These are phyloP conservation scores for Fraxinus latifolia DNA, from an alignment of 305 asterid genomes.

Conservation along the genomic window DNA sequence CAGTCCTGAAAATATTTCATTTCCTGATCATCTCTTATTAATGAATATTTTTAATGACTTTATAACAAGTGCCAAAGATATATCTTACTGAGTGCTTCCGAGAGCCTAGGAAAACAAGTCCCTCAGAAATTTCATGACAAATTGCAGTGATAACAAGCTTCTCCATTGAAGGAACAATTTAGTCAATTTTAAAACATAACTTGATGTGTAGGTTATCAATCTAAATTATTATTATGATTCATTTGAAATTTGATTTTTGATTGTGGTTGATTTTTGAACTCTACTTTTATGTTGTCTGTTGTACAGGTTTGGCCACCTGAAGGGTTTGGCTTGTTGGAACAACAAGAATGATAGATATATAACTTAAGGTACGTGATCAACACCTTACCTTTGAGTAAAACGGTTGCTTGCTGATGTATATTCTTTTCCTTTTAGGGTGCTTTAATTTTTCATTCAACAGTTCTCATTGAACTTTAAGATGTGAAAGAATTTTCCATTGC, in stretches of 20 bases:
- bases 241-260: background rate
- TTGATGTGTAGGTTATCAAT: background rate
- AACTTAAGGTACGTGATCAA: constrained; percentile 21
- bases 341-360: constrained; percentile 18
- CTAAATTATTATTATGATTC: background rate
- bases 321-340: constrained; percentile 64
- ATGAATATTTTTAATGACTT: background rate
- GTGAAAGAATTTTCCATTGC: background rate
- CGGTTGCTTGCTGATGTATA: background rate
- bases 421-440: background rate
- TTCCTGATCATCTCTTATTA: background rate
- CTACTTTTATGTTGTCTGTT: constrained; percentile 5
- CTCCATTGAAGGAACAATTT: background rate
- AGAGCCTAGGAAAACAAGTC: background rate
- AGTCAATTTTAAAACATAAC: background rate
- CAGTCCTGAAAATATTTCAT: background rate
- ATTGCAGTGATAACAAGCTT: background rate
- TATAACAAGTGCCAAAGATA: background rate
- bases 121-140: background rate
- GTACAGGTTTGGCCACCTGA: constrained; percentile 85
- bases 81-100: background rate
- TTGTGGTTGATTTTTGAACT: constrained; percentile 2
- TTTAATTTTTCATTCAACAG: background rate
- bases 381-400: background rate
- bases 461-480: background rate